phyloP scores from a whole-genome alignment of 2,329 filamentous ascomycete genomes.

The Neopestalotiopsis sp. region DNA sequence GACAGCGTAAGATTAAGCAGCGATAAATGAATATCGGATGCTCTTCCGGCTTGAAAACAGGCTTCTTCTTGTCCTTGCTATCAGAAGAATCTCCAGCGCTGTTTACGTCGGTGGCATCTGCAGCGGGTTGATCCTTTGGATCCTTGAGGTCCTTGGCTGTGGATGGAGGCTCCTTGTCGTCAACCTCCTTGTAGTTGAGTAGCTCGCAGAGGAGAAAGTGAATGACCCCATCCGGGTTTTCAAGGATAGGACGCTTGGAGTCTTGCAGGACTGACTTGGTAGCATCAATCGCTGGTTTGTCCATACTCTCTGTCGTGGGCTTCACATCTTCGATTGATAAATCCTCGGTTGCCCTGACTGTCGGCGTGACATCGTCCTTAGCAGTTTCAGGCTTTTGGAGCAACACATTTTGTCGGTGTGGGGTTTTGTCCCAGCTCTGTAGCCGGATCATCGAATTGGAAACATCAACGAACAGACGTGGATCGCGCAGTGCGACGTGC shows the following conservation, averaged over 20 bases:
- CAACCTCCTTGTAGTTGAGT: slow-evolving; percentile 88
- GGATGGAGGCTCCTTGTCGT: slow-evolving; percentile 73
- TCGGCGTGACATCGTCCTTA: slow-evolving; percentile 48
- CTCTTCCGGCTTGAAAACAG: slow-evolving; percentile 85
- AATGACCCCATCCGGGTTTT: slow-evolving; percentile 92
- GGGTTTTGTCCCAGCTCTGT: slow-evolving; percentile 55
- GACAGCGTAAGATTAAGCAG: slow-evolving; percentile 90
- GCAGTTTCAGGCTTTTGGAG: slow-evolving; percentile 36
- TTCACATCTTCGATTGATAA: slow-evolving; percentile 59
- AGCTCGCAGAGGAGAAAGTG: slow-evolving; percentile 94
- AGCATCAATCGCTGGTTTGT: slow-evolving; percentile 67
- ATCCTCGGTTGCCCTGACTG: slow-evolving; percentile 51
- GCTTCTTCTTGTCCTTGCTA: slow-evolving; percentile 71
- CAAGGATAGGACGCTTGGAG: slow-evolving; percentile 80
- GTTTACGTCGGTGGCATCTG: slow-evolving; percentile 39
- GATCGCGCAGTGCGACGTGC: slow-evolving; percentile 79
- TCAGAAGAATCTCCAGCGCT: slow-evolving; percentile 29
- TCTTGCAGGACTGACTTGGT: slow-evolving; percentile 67
- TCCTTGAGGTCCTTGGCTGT: slow-evolving; percentile 45
- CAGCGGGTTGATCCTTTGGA: slow-evolving; percentile 39
- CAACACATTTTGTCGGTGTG: slow-evolving; percentile 40
- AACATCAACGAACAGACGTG: slow-evolving; percentile 84
- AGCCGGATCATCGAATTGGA: slow-evolving; percentile 85
- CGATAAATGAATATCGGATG: slow-evolving; percentile 97
- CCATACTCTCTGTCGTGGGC: slow-evolving; percentile 61